Conservation (phyloP, 129 eudicot species). For the Centella asiatica region DNA sequence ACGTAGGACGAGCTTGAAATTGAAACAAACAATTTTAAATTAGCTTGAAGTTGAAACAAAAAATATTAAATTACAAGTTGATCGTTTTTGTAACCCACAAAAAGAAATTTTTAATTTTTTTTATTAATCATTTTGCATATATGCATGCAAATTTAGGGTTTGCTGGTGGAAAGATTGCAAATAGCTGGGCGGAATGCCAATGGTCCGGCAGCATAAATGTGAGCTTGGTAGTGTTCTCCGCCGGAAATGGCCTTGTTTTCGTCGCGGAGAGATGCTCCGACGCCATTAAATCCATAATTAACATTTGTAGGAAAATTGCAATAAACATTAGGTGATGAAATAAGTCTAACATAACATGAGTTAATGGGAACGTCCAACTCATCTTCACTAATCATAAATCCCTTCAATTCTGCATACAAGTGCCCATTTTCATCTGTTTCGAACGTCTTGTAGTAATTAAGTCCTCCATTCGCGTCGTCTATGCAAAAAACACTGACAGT, state of each 20-base stretch:
- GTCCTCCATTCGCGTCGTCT: constrained; percentile 50
- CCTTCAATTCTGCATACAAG: constrained; percentile 63
- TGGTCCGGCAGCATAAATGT: constrained; percentile 60
- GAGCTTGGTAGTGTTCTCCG: constrained; percentile 53
- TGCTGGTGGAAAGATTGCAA: constrained; percentile 31
- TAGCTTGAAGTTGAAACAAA: no score
- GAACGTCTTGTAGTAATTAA: constrained; percentile 63
- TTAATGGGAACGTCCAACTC: constrained; percentile 81
- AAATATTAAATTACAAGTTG: no score
- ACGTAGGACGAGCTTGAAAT: no score
- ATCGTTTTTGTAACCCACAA: no score
- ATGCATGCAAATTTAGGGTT: constrained; percentile 16
- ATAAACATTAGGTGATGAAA: constrained; percentile 52
- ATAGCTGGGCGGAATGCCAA: constrained; percentile 70
- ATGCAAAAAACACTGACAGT: constrained; percentile 74
- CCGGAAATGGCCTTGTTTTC: constrained; percentile 42
- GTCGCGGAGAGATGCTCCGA: constrained; percentile 37
- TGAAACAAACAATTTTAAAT: no score
- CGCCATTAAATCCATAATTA: constrained; percentile 69
- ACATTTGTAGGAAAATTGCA: constrained; percentile 60
- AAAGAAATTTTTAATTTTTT: no score
- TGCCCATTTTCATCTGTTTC: constrained; percentile 43
- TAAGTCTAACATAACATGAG: constrained; percentile 70
- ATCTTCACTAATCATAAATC: constrained; percentile 51
- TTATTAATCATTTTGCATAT: no score